A percentile compares a stretch with the other conserved stretches of the same genome.
phyloP scores from a whole-genome alignment of 371 early-diverging fungal species.

The Mucor irregularis region DNA sequence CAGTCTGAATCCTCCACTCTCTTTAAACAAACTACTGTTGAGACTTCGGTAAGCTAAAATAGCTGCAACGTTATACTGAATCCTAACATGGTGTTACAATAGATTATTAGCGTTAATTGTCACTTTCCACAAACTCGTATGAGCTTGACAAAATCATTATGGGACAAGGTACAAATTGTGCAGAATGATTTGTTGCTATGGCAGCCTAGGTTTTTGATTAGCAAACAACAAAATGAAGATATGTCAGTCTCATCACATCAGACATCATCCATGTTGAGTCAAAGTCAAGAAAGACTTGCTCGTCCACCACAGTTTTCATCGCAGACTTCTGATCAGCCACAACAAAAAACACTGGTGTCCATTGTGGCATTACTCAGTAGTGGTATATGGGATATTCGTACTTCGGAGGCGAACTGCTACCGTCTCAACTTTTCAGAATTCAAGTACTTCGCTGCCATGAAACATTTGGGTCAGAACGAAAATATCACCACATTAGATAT shows the following conservation, averaged over 20 bases:
- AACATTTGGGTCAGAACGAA: constrained; percentile 56
- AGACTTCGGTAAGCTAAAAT: constrained; percentile 56
- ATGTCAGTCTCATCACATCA: background rate
- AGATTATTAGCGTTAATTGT: constrained; percentile 66
- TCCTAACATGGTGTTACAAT: background rate
- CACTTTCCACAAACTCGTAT: constrained; percentile 66
- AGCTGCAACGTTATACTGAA: background rate
- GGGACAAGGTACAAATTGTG: constrained; percentile 69
- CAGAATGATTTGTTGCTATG: constrained; percentile 72
- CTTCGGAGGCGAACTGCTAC: constrained; percentile 26
- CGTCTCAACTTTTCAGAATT: constrained; percentile 55
- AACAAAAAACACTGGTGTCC: constrained; percentile 28
- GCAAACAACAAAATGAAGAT: constrained; percentile 1
- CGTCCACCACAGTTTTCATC: background rate
- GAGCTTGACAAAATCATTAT: constrained; percentile 55
- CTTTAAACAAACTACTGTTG: constrained; percentile 65
- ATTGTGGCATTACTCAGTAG: constrained; percentile 40
- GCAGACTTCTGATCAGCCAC: background rate
- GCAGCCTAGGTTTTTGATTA: constrained; percentile 49
- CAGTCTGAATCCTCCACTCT: constrained; percentile 63
- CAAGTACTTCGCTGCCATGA: constrained; percentile 57
- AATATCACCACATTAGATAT: constrained; percentile 61
- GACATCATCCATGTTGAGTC: constrained; percentile 31
- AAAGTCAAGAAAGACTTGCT: constrained; percentile 30
- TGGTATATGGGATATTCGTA: constrained; percentile 42